Percentiles rank a stretch among this genome's conserved stretches.
Evolutionary conservation across 2,329 filamentous ascomycete species (phyloP).

Genomic region (Pyrenophora tritici-repentis): DNA sequence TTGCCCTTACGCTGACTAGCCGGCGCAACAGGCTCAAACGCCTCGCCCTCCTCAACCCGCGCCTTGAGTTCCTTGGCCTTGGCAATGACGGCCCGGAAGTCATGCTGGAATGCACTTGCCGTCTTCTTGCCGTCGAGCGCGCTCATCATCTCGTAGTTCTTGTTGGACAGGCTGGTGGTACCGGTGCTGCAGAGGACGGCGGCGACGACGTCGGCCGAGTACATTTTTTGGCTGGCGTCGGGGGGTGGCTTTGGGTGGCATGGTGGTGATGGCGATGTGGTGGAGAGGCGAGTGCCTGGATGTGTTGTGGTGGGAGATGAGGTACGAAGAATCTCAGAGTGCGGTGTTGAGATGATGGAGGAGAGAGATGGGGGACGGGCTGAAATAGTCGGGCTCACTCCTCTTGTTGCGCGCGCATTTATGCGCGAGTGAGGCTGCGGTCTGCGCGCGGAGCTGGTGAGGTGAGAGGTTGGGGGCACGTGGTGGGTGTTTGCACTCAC

Average conservation of each 20-base stretch:
- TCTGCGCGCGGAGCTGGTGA: background rate
- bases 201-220: slow-evolving; percentile 30
- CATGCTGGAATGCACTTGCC: slow-evolving; percentile 31
- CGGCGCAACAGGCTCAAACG: slow-evolving; percentile 28
- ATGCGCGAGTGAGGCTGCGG: slow-evolving; percentile 15
- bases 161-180: slow-evolving; percentile 19
- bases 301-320: background rate
- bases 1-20: slow-evolving; percentile 21
- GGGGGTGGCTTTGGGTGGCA: slow-evolving; percentile 21
- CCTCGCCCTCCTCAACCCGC: slow-evolving; percentile 31
- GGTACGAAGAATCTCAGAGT: background rate
- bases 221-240: slow-evolving; percentile 18
- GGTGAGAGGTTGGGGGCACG: background rate
- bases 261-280: slow-evolving; percentile 3
- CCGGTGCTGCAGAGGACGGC: slow-evolving; percentile 33
- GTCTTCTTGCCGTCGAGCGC: slow-evolving; percentile 34
- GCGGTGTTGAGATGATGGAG: slow-evolving; percentile 5
- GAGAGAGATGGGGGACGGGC: background rate
- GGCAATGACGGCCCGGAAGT: slow-evolving; percentile 29
- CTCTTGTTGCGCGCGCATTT: background rate
- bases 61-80: slow-evolving; percentile 37
- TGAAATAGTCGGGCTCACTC: slow-evolving; percentile 8
- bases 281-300: background rate
- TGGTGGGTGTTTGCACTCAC: slow-evolving; percentile 1
- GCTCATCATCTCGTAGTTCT: slow-evolving; percentile 37